These are phyloP conservation scores for Spizellomyces sp. DNA, from an alignment of 192 early-diverging fungal species.

Conservation along the genomic window DNA sequence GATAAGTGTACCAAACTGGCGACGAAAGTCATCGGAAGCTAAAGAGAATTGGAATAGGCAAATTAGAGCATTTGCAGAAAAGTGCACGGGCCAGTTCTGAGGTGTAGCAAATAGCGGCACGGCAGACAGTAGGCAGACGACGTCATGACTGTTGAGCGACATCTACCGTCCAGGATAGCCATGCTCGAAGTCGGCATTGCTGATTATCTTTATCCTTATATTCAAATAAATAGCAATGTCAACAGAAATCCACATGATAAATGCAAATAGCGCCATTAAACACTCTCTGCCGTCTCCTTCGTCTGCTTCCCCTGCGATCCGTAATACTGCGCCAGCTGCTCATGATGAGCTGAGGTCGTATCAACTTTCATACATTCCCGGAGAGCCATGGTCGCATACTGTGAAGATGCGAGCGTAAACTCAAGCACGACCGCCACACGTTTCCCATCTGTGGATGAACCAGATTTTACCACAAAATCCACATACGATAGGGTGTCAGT, in stretches of 20 bases:
- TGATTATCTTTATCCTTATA: not conserved
- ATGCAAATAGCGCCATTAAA: not conserved
- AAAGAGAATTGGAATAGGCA: slow-evolving; percentile 29
- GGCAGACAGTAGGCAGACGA: too few relatives aligned
- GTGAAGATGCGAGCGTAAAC: slow-evolving; percentile 78
- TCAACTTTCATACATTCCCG: slow-evolving; percentile 77
- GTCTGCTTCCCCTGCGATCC: not conserved
- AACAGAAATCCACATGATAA: too few relatives aligned
- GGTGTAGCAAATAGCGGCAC: not conserved
- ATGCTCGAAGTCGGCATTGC: too few relatives aligned
- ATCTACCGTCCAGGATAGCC: too few relatives aligned
- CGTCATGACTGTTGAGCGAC: too few relatives aligned
- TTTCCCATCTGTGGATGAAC: slow-evolving; percentile 54
- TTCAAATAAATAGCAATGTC: too few relatives aligned
- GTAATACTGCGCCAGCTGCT: not conserved
- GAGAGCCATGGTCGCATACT: slow-evolving; percentile 98
- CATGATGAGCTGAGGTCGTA: slow-evolving; percentile 34
- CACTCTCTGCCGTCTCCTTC: not conserved
- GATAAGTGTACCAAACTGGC: not conserved
- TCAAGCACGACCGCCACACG: slow-evolving; percentile 72
- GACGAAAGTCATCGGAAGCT: slow-evolving; percentile 1
- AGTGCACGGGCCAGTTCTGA: slow-evolving; percentile 12
- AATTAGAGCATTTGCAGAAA: not conserved
- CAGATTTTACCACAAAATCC: too few relatives aligned
- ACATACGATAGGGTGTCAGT: too few relatives aligned